Percentiles rank a stretch among this genome's conserved stretches.
Conservation (phyloP, 768 basidiomycete species). For the Collybiopsis luxurians region DNA sequence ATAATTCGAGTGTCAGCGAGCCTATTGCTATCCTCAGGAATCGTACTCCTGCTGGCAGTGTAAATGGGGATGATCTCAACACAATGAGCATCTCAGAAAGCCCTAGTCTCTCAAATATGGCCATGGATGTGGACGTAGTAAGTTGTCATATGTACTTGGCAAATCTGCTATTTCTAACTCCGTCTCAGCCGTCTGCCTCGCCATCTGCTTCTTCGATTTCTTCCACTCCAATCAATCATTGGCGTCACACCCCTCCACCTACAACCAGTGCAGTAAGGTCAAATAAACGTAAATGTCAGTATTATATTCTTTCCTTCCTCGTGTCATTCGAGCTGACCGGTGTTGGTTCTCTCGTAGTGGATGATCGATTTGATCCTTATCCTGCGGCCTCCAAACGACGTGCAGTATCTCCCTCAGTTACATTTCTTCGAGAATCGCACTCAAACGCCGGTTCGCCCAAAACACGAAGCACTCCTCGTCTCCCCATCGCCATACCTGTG, state of each 20-base stretch:
- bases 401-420: constrained; percentile 79
- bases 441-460: constrained; percentile 48
- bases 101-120: constrained; percentile 35
- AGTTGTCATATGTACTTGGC: constrained; percentile 22
- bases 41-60: constrained; percentile 57
- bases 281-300: constrained; percentile 78
- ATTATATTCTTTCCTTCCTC: neutral
- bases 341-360: constrained; percentile 43
- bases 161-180: constrained; percentile 13
- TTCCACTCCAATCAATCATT: constrained; percentile 53
- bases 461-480: constrained; percentile 40
- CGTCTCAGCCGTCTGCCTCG: constrained; percentile 51
- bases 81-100: constrained; percentile 59
- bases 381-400: constrained; percentile 74
- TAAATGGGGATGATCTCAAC: constrained; percentile 65
- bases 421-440: constrained; percentile 62
- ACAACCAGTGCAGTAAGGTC: constrained; percentile 71
- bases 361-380: constrained; percentile 85
- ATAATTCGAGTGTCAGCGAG: constrained; percentile 45
- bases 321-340: neutral
- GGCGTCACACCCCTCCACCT: constrained; percentile 83
- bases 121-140: constrained; percentile 78
- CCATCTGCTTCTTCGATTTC: constrained; percentile 54
- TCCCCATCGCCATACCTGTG: constrained; percentile 69
- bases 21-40: constrained; percentile 58